These are phyloP conservation scores for Gastrolobium villosum DNA, from an alignment of 306 rosid genomes.

Conservation along the genomic window DNA sequence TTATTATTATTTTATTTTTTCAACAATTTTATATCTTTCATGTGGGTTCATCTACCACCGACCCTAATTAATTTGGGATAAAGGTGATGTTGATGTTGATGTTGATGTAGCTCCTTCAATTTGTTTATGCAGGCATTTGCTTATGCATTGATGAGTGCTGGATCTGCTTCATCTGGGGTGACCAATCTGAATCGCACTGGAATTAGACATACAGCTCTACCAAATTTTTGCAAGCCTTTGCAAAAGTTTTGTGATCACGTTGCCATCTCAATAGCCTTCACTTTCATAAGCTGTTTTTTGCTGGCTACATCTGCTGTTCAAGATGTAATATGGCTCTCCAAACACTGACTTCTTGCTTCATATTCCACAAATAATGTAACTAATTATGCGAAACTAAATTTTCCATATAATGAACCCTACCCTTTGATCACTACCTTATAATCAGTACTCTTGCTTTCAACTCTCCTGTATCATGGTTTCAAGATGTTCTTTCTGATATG, in stretches of 20 bases:
- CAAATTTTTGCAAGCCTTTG: conserved; percentile 81
- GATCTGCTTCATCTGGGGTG: conserved; percentile 92
- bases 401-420: conserved; percentile 3
- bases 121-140: conserved; percentile 68
- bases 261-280: conserved; percentile 86
- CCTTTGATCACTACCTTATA: conserved; percentile 11
- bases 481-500: conserved; percentile 27
- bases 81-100: no score
- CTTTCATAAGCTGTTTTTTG: conserved; percentile 77
- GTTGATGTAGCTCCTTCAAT: no score
- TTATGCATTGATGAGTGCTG: conserved; percentile 89
- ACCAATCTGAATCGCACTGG: conserved; percentile 88
- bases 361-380: conserved; percentile 26
- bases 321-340: conserved; percentile 83
- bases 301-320: conserved; percentile 77
- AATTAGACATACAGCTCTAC: conserved; percentile 78
- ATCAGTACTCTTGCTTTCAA: neutral
- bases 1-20: no score
- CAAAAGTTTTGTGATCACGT: conserved; percentile 84
- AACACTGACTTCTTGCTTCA: conserved; percentile 54
- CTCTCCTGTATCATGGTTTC: neutral
- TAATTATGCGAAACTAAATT: conserved; percentile 26
- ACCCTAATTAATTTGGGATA: no score
- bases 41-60: no score
- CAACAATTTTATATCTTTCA: no score